Base-by-base conservation (phyloP, 108 stramenopile species). In the Stephanodiscus triporus region DNA sequence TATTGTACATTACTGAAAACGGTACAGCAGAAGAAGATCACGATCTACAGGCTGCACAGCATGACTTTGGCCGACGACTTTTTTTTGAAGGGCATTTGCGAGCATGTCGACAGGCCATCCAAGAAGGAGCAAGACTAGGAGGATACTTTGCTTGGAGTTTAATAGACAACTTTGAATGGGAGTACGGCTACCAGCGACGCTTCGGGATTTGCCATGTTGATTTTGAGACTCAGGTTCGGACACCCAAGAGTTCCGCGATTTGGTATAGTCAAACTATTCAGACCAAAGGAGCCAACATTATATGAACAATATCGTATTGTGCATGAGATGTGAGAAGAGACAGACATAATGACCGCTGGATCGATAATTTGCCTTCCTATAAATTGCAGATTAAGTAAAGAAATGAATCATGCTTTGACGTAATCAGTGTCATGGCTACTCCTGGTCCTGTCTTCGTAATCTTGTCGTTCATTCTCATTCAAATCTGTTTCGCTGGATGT, bases 121-220 rank as follows among this genome's bases (percentile, higher is more conserved):
- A 77, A 30, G 57, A 81, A 14, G 96, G 95, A 30, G 95, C 91
- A 11, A 75, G 88, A 29, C 73, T 98, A 24, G 63, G 68, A 24
- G 97, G 95, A n/a, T 98, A 97, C 70, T 98, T 92, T 84, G 95
- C 94, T 32, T 98, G 97, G 97, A 84, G 83, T 60, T 79, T 98
- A 36, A 85, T 98, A 87, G 94, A 96, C 68, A 68, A 34, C n/a
- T 60, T n/a, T 16, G 29, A 19, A 34, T 29, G 97, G 97, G 82
- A 93, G 57, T 95, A 85, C 68, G 97, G 97, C 19, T 93, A 94
- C 68, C 71, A 72, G 49, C 84, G 84, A 58, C 70, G 96, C 42
- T 98, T 98, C 74, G 97, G 97, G 17, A 59, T 98, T 37, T 85
- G 86, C 47, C 83, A 89, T 68, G 96, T 98, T 17, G 88, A 98